A percentile compares a stretch with the other conserved stretches of the same genome.
Conservation (phyloP, 495 filamentous ascomycete genomes). For the Podospora appendiculata region DNA sequence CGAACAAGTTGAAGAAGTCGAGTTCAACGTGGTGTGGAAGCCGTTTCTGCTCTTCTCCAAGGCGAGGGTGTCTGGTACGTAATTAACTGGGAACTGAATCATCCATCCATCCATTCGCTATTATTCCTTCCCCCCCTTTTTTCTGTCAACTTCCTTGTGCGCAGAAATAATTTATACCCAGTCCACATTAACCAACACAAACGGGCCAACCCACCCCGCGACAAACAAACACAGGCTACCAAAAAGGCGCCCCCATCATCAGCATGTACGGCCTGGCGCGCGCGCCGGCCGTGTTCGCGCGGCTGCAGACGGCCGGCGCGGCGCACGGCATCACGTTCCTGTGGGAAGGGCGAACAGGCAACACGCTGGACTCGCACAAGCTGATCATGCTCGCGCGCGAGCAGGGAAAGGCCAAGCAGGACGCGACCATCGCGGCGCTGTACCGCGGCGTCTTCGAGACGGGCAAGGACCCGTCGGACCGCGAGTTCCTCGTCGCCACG, state of each 20-base stretch:
- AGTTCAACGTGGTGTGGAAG: constrained; percentile 62
- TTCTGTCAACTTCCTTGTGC: too few relatives aligned
- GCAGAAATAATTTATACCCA: too few relatives aligned
- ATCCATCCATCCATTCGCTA: background rate
- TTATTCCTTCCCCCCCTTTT: background rate
- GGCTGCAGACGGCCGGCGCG: constrained; percentile 7
- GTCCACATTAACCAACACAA: too few relatives aligned
- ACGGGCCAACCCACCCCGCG: background rate
- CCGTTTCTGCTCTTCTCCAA: constrained; percentile 72
- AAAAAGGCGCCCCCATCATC: constrained; percentile 6
- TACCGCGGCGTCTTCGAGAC: constrained; percentile 66
- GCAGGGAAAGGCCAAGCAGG: constrained; percentile 30
- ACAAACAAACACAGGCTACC: constrained; percentile 3
- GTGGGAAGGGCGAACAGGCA: constrained; percentile 66
- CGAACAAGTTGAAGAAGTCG: constrained; percentile 28
- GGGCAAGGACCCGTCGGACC: constrained; percentile 65
- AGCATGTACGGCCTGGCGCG: constrained; percentile 6
- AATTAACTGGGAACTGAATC: background rate
- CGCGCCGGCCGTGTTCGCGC: constrained; percentile 8
- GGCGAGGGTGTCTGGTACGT: constrained; percentile 30
- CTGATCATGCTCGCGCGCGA: constrained; percentile 61
- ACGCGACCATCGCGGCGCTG: constrained; percentile 55
- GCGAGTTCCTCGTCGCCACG: constrained; percentile 46
- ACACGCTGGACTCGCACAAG: constrained; percentile 68
- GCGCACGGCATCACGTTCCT: constrained; percentile 56